Evolutionary conservation across 805 yeast species (phyloP), one percentile per base, ranked within the genome.

Genomic region (Candida vaughaniae): DNA sequence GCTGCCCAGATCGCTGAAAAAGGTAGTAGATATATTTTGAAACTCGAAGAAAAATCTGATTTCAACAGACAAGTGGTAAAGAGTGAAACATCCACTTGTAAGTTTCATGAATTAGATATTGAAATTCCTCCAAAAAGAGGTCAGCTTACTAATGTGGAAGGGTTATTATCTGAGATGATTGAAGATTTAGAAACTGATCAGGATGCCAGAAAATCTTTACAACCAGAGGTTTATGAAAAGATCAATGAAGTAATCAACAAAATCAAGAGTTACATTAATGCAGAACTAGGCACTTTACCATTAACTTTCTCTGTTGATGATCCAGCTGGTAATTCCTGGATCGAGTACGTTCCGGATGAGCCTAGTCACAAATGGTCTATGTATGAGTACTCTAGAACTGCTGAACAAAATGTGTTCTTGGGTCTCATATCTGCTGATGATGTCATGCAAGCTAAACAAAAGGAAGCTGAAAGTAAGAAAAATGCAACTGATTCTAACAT

Each of bases 251-350:
- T 91, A 42, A 72, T 89, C 39, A 54, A 51, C 16, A 82, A 77
- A 53, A 82, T 91, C 25, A 63, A 69, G 47, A 62, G 72, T 5
- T 77, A 73, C 36, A 66, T 87, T 17, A 71, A 73, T n/a, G 91
- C 88, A 39, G 80, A 82, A 42, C 76, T 75, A 36, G 77, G 76
- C 22, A 73, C 77, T 14, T 61, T 86, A 36, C 98, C 98, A 2
- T 54, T 91, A 44, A 85, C 95, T 0, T 74, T 91, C 33, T 70
- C 74, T 16, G 66, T 88, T 8, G 96, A 90, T 60, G 99, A 93
- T 61, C 97, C 99, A 19, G 77, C 96, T 1, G 99, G 99, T 11
- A 93, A 93, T 67, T 91, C 98, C 4, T 93, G 97, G 95, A 80
- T 93, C 37, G 96, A 87, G 56, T 87, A 74, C 58, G 62, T 77